phyloP scores from a whole-genome alignment of 129 eudicot genomes.

The Smallanthus sonchifolius region DNA sequence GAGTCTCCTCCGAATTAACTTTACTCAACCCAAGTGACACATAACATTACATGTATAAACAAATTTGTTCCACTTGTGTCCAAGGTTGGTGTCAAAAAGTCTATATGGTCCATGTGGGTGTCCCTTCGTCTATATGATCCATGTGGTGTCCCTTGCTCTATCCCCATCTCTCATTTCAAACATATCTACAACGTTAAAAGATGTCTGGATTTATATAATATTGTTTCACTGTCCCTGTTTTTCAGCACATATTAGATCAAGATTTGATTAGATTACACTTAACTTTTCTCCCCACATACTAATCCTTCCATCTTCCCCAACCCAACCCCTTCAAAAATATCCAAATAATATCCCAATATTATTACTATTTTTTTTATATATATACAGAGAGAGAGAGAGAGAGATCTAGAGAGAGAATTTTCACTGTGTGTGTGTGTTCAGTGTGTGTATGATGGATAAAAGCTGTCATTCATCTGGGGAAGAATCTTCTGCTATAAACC shows the following conservation, averaged over 20 bases:
- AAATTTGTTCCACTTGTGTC: slow-evolving; percentile 7
- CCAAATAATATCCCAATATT: slow-evolving; percentile 20
- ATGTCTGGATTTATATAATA: slow-evolving; percentile 21
- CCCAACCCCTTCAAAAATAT: slow-evolving; percentile 1
- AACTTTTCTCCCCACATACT: slow-evolving; percentile 16
- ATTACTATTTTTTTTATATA: neutral
- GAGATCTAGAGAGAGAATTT: slow-evolving; percentile 20
- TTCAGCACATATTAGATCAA: slow-evolving; percentile 5
- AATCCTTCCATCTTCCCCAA: slow-evolving; percentile 24
- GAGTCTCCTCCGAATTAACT: too few species aligned
- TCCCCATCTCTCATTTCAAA: slow-evolving; percentile 6
- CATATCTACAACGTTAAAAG: slow-evolving; percentile 40
- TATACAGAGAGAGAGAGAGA: neutral
- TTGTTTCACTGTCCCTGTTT: slow-evolving; percentile 35
- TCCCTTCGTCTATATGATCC: slow-evolving; percentile 18
- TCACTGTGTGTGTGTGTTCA: slow-evolving; percentile 5
- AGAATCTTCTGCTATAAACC: slow-evolving; percentile 34
- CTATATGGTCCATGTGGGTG: slow-evolving; percentile 24
- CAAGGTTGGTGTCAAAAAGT: slow-evolving; percentile 22
- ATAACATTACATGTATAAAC: neutral
- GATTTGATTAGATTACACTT: slow-evolving; percentile 15
- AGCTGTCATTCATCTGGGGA: slow-evolving; percentile 48
- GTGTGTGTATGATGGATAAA: slow-evolving; percentile 43
- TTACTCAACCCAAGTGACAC: too few species aligned
- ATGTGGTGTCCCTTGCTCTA: slow-evolving; percentile 17